Base-by-base conservation (phyloP, 768 basidiomycete species). In the Infundibulicybe gibba region DNA sequence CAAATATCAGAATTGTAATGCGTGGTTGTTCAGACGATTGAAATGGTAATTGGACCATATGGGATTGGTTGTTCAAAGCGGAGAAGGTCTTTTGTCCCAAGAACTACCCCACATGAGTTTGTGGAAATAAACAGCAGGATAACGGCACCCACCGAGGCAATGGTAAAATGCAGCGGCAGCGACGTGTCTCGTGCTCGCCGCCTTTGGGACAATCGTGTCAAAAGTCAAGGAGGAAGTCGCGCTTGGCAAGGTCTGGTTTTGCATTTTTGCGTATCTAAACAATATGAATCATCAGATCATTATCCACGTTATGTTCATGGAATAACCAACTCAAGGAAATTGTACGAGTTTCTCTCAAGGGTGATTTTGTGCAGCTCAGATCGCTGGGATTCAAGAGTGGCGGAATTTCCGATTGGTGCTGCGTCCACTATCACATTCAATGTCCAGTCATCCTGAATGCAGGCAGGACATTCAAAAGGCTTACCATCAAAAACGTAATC, bases 141-240 rank as follows among this genome's bases (percentile, higher is more conserved):
- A 12, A 35, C 44, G 20, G 5, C 32, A 61, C 75, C 32, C 49
- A 90, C 90, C 89, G 37, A 93, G 73, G 60, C 89, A 90, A 54
- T 93, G 88, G 62, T 93, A 90, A 61, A 93, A 84, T 3, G 82
- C 90, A 13, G 86, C 80, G 8, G 90, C 83, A 9, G 87, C 90
- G 32, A 92, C 85, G 58, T 83, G 87, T 9, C 79, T 74, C 3
- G 85, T 87, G 54, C 84, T 89, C 1, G 84, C 79, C 38, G 65
- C 59, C 51, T 67, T 75, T 9, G 87, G 88, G 9, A 81, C 85
- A 31, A 92, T 72, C 30, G 71, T 73, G 48, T 85, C 79, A 57
- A 91, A 89, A 9, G 65, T 71, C 31, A 91, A 66, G 46, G 67
- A 62, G 13, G 69, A 64, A 13, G 67, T 61, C 6, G 70, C 62